Conservation (phyloP, 192 early-diverging fungal genomes). For the Backusella parvicylindrica region DNA sequence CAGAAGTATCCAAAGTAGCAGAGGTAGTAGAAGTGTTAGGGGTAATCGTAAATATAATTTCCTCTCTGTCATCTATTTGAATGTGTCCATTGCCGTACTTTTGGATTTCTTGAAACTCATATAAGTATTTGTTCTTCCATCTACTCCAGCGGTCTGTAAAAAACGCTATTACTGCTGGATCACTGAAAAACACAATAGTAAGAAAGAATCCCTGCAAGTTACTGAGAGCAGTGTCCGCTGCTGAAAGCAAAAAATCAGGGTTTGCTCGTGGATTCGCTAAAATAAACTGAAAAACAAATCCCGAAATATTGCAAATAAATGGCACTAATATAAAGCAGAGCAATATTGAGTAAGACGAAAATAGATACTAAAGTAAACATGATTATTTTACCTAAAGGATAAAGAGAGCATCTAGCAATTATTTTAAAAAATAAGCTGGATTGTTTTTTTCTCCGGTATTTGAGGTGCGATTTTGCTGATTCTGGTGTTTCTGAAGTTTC, state of each 20-base stretch:
- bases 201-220: constrained; percentile 6
- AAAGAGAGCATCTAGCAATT: background rate
- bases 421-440: background rate
- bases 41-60: background rate
- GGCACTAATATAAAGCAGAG: background rate
- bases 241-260: background rate
- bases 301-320: background rate
- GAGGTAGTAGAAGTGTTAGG: too few relatives aligned
- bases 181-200: constrained; percentile 3
- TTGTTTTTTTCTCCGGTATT: background rate
- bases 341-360: background rate
- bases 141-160: background rate
- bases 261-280: background rate
- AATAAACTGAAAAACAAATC: constrained; percentile 1
- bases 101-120: background rate
- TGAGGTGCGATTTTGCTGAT: background rate
- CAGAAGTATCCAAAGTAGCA: background rate
- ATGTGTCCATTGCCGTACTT: background rate
- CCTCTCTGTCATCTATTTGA: background rate
- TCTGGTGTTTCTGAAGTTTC: background rate
- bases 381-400: background rate
- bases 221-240: background rate
- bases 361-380: background rate
- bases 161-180: background rate
- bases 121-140: background rate